These are phyloP conservation scores for Boeremia exigua DNA, from an alignment of 2,329 filamentous ascomycete species.

Conservation along the genomic window DNA sequence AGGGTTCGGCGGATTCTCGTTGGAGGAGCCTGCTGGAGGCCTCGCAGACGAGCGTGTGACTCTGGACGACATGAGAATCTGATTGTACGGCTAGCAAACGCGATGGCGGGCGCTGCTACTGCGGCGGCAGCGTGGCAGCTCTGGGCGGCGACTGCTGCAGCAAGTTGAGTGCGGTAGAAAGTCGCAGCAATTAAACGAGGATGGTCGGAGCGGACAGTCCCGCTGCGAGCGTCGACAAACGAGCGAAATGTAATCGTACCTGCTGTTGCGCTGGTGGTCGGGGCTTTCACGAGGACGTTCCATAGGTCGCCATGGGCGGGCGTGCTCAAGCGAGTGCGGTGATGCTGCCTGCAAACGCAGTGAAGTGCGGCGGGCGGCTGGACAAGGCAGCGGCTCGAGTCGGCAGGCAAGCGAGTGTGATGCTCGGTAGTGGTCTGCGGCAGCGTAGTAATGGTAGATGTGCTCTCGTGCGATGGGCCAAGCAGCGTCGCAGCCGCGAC, in stretches of 20 bases:
- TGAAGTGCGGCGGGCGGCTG: constrained; percentile 11
- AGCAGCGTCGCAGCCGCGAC: constrained; percentile 11
- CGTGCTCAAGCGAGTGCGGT: constrained; percentile 44
- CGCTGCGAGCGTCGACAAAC: constrained; percentile 22
- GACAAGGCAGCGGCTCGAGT: constrained; percentile 3
- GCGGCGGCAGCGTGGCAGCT: constrained; percentile 36
- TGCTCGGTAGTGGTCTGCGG: constrained; percentile 14
- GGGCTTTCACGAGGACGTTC: constrained; percentile 37
- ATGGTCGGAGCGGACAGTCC: constrained; percentile 1
- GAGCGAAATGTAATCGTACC: constrained; percentile 30
- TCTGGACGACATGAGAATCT: constrained; percentile 91
- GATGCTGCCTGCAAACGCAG: constrained; percentile 24
- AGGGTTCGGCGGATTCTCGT: constrained; percentile 48
- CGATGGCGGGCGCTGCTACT: constrained; percentile 38
- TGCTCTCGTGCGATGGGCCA: constrained; percentile 3
- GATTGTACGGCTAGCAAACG: constrained; percentile 33
- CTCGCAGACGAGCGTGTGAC: constrained; percentile 94
- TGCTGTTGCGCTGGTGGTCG: constrained; percentile 30
- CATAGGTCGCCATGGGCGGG: constrained; percentile 48
- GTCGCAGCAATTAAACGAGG: constrained; percentile 18
- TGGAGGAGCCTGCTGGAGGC: constrained; percentile 73
- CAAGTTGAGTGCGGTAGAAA: constrained; percentile 26
- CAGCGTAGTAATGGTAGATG: constrained; percentile 16
- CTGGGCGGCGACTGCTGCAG: constrained; percentile 31
- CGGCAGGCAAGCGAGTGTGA: constrained; percentile 17